Evolutionary conservation across 495 filamentous ascomycete species (phyloP), one percentile per base, ranked within the genome.

Genomic region (Neurospora hispaniola): DNA sequence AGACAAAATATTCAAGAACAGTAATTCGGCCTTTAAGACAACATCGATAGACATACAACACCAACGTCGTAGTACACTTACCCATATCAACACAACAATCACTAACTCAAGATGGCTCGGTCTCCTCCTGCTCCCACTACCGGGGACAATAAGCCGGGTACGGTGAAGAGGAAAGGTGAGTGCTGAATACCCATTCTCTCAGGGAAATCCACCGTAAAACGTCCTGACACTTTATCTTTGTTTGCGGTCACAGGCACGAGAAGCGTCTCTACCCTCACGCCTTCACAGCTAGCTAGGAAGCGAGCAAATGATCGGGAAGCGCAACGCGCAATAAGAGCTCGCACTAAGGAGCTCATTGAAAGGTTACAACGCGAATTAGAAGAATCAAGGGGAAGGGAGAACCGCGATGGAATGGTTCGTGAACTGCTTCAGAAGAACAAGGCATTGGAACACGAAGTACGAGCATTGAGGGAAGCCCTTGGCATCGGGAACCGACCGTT

Each of bases 291-390:
- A 69, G 90, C 87, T 8, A 88, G 91, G 78, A 97, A 97, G 81
- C 87, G 94, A 71, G 93, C 92, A 77, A 96, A 96, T 80, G 94
- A 97, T 79, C 88, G 94, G 48, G 92, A 94, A 81, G 94, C 94
- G 20, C 94, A 97, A 80, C 88, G 92, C 69, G 92, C 92, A 20
- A 97, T 96, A 73, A 87, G 94, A 18, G 90, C 93, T 76, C 86
- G 94, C 72, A 96, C 91, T 12, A 94, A 93, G 76, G 85, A 89
- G 71, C 91, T 94, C 76, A 96, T 96, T 74, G 92, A 94, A 71
- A 84, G 81, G 27, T 84, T 97, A 27, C 92, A 96, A 81, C 84
- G 85, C 70, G 88, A 89, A 69, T 88, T 96, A 48, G 87, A 86
- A 20, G 90, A 93, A 43, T 87, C 82, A 43, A 78, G 79, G 38